phyloP scores from a whole-genome alignment of 2,329 filamentous ascomycete species.

The Colletotrichum noveboracense region DNA sequence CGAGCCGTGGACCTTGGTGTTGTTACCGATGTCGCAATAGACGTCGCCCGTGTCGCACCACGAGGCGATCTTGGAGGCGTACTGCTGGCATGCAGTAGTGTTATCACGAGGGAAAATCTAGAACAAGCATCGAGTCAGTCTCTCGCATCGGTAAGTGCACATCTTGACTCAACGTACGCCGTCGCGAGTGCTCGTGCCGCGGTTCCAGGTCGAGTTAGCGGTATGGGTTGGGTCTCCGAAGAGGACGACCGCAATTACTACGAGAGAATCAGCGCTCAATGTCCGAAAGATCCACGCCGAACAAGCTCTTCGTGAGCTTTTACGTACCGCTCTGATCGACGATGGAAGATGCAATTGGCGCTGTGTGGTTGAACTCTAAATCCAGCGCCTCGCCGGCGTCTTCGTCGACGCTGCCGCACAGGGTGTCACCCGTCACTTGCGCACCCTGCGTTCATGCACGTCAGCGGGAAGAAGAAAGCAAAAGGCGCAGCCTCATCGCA shows the following conservation, averaged over 20 bases:
- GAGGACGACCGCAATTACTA: slow-evolving; percentile 45
- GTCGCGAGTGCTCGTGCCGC: slow-evolving; percentile 39
- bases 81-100: slow-evolving; percentile 37
- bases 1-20: slow-evolving; percentile 32
- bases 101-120: slow-evolving; percentile 43
- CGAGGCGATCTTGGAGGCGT: slow-evolving; percentile 39
- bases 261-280: not conserved
- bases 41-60: slow-evolving; percentile 48
- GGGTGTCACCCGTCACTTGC: slow-evolving; percentile 39
- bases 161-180: slow-evolving; percentile 37
- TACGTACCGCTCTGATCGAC: slow-evolving; percentile 39
- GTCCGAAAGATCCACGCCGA: not conserved
- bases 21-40: slow-evolving; percentile 41
- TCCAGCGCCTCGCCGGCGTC: slow-evolving; percentile 19
- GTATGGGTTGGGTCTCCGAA: slow-evolving; percentile 48
- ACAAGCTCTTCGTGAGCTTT: not conserved
- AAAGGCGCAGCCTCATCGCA: not conserved
- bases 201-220: slow-evolving; percentile 38
- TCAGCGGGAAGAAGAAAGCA: not conserved
- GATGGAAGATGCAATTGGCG: slow-evolving; percentile 28
- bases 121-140: not conserved
- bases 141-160: not conserved
- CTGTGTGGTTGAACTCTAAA: slow-evolving; percentile 23
- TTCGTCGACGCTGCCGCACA: slow-evolving; percentile 38
- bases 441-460: slow-evolving; percentile 36